Evolutionary conservation across 805 yeast species (phyloP).

Genomic region (Nakazawaea holstii): DNA sequence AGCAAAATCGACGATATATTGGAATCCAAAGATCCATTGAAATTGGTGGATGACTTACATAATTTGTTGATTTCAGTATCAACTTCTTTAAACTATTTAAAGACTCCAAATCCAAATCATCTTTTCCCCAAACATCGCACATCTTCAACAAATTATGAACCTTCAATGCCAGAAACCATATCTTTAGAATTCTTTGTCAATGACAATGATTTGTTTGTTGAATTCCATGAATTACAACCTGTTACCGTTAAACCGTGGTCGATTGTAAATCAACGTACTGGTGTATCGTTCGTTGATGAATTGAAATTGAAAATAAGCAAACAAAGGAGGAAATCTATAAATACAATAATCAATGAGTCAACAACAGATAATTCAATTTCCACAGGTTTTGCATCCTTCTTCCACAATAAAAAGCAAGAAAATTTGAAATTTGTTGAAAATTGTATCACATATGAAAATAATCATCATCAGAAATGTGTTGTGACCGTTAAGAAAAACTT

Average conservation of each 20-base stretch:
- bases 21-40: conserved; percentile 12
- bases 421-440: conserved; percentile 49
- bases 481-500: conserved; percentile 57
- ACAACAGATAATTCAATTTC: conserved; percentile 17
- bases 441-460: conserved; percentile 52
- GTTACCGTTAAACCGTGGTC: conserved; percentile 63
- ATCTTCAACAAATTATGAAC: conserved; percentile 32
- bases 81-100: conserved; percentile 31
- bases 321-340: conserved; percentile 32
- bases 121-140: conserved; percentile 54
- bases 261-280: conserved; percentile 36
- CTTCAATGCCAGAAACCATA: conserved; percentile 39
- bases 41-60: conserved; percentile 17
- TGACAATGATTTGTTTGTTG: conserved; percentile 60
- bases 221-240: conserved; percentile 43
- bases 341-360: conserved; percentile 31
- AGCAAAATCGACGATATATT: conserved; percentile 32
- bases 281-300: conserved; percentile 52
- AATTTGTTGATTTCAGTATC: conserved; percentile 26
- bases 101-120: conserved; percentile 47
- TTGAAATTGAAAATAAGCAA: conserved; percentile 49
- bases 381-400: conserved; percentile 27
- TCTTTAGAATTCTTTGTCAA: conserved; percentile 53
- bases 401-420: conserved; percentile 20
- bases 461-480: conserved; percentile 31